These are phyloP conservation scores for Emergomyces pasteurianus DNA, from an alignment of 2,329 filamentous ascomycete species.

Conservation along the genomic window DNA sequence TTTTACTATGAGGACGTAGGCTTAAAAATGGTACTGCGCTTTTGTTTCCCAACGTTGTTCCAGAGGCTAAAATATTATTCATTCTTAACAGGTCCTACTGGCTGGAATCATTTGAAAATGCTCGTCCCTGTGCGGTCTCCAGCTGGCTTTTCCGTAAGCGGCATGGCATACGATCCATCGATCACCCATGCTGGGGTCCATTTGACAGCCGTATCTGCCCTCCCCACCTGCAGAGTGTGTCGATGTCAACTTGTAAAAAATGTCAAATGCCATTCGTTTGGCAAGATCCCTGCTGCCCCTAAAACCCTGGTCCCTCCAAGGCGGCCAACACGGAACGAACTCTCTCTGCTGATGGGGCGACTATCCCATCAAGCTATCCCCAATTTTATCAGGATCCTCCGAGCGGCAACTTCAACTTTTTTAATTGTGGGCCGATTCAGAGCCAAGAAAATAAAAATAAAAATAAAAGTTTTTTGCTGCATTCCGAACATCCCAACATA, in stretches of 20 bases:
- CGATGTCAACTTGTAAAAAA: not conserved
- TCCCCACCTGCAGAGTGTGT: not conserved
- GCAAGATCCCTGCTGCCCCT: not conserved
- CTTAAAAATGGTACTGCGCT: not conserved
- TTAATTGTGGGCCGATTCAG: not conserved
- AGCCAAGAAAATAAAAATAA: not conserved
- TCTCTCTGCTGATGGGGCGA: no score
- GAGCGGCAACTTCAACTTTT: not conserved
- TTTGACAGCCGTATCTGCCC: not conserved
- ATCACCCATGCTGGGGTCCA: not conserved
- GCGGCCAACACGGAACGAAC: not conserved
- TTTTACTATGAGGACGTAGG: not conserved
- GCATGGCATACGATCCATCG: constrained; percentile 3
- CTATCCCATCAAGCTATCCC: not conserved
- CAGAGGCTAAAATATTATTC: not conserved
- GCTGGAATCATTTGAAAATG: not conserved
- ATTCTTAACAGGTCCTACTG: not conserved
- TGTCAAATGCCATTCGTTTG: not conserved
- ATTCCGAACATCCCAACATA: not conserved
- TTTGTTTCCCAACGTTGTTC: no score
- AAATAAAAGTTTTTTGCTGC: not conserved
- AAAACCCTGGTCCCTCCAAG: not conserved
- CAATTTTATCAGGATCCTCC: not conserved
- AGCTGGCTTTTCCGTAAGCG: not conserved
- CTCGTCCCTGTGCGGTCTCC: not conserved